These are phyloP conservation scores for Fraxinus xanthoxyloides DNA, from an alignment of 305 asterid species.

Conservation along the genomic window DNA sequence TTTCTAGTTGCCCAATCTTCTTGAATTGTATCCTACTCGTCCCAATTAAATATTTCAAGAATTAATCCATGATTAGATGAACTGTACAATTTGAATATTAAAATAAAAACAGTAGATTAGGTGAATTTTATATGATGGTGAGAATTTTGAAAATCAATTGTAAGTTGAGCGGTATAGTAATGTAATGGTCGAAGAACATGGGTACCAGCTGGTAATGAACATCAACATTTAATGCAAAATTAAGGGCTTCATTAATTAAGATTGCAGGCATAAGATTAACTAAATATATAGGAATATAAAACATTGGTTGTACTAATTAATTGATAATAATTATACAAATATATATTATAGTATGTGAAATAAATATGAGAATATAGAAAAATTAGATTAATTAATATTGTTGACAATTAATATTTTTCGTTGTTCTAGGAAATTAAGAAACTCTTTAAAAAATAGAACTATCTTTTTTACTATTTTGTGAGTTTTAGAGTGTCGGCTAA, in stretches of 20 bases:
- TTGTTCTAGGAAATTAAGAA: too few relatives aligned
- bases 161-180: not conserved
- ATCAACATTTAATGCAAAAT: not conserved
- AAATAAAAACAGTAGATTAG: not conserved
- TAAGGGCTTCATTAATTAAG: not conserved
- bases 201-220: not conserved
- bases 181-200: not conserved
- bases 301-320: not conserved
- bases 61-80: not conserved
- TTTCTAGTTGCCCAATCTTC: slow-evolving; percentile 23
- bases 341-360: too few relatives aligned
- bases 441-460: not conserved
- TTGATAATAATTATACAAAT: too few relatives aligned
- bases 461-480: not conserved
- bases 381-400: not conserved
- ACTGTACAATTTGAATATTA: not conserved
- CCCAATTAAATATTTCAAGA: not conserved
- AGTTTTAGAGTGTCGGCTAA: too few relatives aligned
- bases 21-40: not conserved
- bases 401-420: not conserved
- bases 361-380: not conserved
- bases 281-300: not conserved
- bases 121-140: not conserved
- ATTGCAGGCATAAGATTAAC: not conserved
- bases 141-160: not conserved